Percentiles rank a stretch among this genome's conserved stretches.
Conservation (phyloP, 2,329 filamentous ascomycete species). For the Trichoderma afroharzianum region DNA sequence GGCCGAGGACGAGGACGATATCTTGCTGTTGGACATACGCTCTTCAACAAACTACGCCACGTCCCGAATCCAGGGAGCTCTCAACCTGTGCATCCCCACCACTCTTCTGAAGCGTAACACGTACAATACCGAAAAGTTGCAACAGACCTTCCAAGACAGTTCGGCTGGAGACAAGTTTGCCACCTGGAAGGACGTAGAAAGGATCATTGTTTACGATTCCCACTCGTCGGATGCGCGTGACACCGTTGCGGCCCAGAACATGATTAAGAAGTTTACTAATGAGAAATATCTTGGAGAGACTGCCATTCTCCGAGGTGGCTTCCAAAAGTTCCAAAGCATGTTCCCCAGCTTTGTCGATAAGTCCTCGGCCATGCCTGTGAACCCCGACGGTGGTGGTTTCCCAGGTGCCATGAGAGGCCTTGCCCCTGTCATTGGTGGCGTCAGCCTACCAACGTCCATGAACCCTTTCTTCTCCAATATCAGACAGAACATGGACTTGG, state of each 20-base stretch:
- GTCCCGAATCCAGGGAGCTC: slow-evolving; percentile 71
- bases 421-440: slow-evolving; percentile 79
- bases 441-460: slow-evolving; percentile 68
- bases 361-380: slow-evolving; percentile 34
- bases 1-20: slow-evolving; percentile 33
- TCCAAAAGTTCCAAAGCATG: slow-evolving; percentile 64
- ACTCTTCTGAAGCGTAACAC: slow-evolving; percentile 87
- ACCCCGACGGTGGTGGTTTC: slow-evolving; percentile 41
- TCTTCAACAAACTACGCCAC: slow-evolving; percentile 78
- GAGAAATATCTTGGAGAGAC: slow-evolving; percentile 76
- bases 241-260: slow-evolving; percentile 74
- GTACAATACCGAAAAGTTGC: slow-evolving; percentile 82
- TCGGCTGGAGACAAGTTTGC: slow-evolving; percentile 69
- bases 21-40: slow-evolving; percentile 79
- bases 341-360: slow-evolving; percentile 64
- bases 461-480: slow-evolving; percentile 94
- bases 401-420: slow-evolving; percentile 43
- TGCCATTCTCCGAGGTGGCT: slow-evolving; percentile 78
- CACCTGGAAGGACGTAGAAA: slow-evolving; percentile 68
- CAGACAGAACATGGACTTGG: slow-evolving; percentile 91
- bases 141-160: slow-evolving; percentile 77
- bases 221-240: slow-evolving; percentile 76
- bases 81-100: slow-evolving; percentile 93
- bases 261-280: slow-evolving; percentile 85
- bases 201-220: slow-evolving; percentile 85